A percentile compares a stretch with the other conserved stretches of the same genome.
Evolutionary conservation across 2,329 filamentous ascomycete genomes (phyloP).

Genomic region (Elsinoe fawcettii): DNA sequence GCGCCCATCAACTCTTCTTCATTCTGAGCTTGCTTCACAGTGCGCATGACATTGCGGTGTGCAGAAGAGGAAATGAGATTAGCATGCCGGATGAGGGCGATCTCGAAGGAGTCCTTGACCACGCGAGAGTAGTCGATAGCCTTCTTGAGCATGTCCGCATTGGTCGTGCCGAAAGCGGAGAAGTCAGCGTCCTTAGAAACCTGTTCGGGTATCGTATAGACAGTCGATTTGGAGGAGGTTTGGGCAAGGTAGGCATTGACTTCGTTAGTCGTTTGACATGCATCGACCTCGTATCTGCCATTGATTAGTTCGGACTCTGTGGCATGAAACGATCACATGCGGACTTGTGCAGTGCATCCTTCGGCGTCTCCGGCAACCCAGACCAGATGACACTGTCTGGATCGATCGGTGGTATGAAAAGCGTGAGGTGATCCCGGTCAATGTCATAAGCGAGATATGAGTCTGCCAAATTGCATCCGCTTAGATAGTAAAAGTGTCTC

Average conservation of each 20-base stretch:
- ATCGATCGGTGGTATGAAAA: constrained; percentile 86
- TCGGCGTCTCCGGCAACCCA: constrained; percentile 68
- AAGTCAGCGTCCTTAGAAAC: constrained; percentile 66
- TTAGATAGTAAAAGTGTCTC: constrained; percentile 90
- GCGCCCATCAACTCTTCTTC: constrained; percentile 77
- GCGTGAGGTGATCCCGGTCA: constrained; percentile 60
- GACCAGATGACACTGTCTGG: constrained; percentile 91
- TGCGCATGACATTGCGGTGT: constrained; percentile 62
- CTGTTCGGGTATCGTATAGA: constrained; percentile 71
- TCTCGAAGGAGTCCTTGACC: constrained; percentile 78
- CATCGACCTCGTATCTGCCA: constrained; percentile 17
- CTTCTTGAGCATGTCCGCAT: constrained; percentile 47
- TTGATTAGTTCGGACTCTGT: constrained; percentile 27
- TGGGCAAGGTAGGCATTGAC: constrained; percentile 59
- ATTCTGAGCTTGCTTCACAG: constrained; percentile 58
- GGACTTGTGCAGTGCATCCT: constrained; percentile 64
- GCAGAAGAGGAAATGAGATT: constrained; percentile 71
- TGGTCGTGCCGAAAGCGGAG: constrained; percentile 57
- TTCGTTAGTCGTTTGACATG: constrained; percentile 37
- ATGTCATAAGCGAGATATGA: constrained; percentile 77
- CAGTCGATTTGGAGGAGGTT: constrained; percentile 39
- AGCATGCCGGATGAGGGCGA: constrained; percentile 71
- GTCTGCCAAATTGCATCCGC: constrained; percentile 75
- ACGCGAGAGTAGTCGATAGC: constrained; percentile 76
- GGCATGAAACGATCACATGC: too few species aligned